Conservation (phyloP, 192 early-diverging fungal species). For the Anaeromyces robustus region DNA sequence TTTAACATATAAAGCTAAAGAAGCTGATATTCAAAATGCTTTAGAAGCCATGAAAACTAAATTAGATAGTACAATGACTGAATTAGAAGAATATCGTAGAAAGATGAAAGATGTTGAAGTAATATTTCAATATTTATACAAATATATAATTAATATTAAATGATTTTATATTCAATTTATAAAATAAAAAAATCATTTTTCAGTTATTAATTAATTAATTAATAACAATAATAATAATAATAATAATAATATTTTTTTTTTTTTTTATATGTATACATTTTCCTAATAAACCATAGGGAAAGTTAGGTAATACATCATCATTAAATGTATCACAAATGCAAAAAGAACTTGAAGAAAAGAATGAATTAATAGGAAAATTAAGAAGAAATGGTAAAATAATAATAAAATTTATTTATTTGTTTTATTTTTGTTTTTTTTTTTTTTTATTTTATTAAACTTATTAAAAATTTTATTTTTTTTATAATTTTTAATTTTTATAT, state of each 20-base stretch:
- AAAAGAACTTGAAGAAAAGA: constrained; percentile 53
- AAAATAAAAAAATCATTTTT: no score
- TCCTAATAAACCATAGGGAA: neutral
- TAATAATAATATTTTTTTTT: no score
- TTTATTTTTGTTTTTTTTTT: no score
- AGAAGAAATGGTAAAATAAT: constrained; percentile 46
- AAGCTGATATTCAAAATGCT: constrained; percentile 42
- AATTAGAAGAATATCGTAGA: constrained; percentile 32
- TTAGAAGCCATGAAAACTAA: constrained; percentile 27
- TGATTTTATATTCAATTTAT: no score
- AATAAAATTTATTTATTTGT: no score
- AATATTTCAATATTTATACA: neutral
- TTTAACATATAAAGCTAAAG: constrained; percentile 11
- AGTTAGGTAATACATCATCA: neutral
- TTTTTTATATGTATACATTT: no score
- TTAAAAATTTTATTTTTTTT: no score
- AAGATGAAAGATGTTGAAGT: constrained; percentile 43
- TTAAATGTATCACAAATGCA: constrained; percentile 20
- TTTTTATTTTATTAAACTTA: no score
- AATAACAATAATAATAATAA: neutral
- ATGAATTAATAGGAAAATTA: constrained; percentile 55
- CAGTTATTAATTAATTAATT: neutral
- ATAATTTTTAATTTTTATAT: no score
- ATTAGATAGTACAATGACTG: constrained; percentile 10
- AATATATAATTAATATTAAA: no score